A percentile compares a stretch with the other conserved stretches of the same genome.
These are phyloP conservation scores for Pholiota microspora DNA, from an alignment of 768 basidiomycete species.

Conservation along the genomic window DNA sequence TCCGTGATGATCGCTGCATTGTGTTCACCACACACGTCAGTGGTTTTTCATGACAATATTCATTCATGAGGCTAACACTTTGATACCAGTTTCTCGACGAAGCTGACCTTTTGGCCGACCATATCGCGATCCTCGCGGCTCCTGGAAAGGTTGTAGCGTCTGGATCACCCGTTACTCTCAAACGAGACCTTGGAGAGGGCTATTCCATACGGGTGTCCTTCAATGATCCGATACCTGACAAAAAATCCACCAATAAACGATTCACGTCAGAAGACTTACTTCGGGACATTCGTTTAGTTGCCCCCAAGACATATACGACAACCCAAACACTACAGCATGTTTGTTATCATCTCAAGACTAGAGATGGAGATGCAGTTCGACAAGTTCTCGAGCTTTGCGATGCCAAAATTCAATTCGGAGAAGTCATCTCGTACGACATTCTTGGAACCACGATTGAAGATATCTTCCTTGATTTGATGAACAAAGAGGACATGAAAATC, in stretches of 20 bases:
- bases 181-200: constrained; percentile 68
- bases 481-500: constrained; percentile 32
- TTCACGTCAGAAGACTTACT: constrained; percentile 32
- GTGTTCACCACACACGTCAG: constrained; percentile 79
- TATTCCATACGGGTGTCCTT: constrained; percentile 63
- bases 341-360: constrained; percentile 58
- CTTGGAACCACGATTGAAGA: constrained; percentile 78
- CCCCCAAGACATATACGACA: constrained; percentile 43
- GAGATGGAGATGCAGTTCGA: constrained; percentile 53
- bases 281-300: constrained; percentile 38
- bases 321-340: constrained; percentile 41
- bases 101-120: constrained; percentile 74
- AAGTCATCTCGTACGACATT: constrained; percentile 59
- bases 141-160: constrained; percentile 75
- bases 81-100: constrained; percentile 74
- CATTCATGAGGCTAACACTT: background rate
- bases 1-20: constrained; percentile 64
- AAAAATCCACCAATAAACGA: constrained; percentile 20
- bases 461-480: constrained; percentile 76
- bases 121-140: constrained; percentile 71
- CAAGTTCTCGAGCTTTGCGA: constrained; percentile 57
- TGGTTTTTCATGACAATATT: background rate
- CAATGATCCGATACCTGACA: constrained; percentile 22
- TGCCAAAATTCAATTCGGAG: constrained; percentile 31
- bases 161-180: constrained; percentile 73